Base-by-base conservation (phyloP, 2,329 filamentous ascomycete species). In the Aspergillus cejpii region DNA sequence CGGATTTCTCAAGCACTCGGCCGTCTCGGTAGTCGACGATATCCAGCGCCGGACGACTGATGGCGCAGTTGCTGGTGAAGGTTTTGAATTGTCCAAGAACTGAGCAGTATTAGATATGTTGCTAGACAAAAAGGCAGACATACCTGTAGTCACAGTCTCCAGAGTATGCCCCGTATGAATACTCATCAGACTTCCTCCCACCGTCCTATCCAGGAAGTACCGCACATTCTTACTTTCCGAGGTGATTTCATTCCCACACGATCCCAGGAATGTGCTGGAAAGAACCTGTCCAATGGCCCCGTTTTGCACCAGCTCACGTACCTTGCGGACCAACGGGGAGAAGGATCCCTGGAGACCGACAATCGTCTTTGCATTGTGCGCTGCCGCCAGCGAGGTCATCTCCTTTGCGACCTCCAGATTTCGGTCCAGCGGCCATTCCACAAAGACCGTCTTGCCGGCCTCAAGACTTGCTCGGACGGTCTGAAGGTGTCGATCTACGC, bases 401-500 rank as follows among this genome's bases (percentile, higher is more conserved):
- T 74, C 70, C 12, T 56, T 52, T 0, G 70, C 74, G 1, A 70
- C 61, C 2, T 54, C 44, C 0, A 62, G 57, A 42, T 74, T 70
- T 11, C 73, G 61, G 0, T 74, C 75, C 0, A 82, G 63, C 5
- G 77, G 79, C 76, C 79, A 83, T 61, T 83, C 79, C 0, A 79
- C 68, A 45, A 67, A 83, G 0, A 77, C 68, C 0, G 63, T 54
- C 56, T 81, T 80, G 0, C 77, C 78, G 0, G 75, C 73, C 11
- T 64, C 62, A 1, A 80, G 50, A 12, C 71, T 74, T 0, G 78
- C 74, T 8, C 67, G 61, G 0, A 70, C 63, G 1, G 70, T 71
- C 2, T 61, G 45, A 36, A 71, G 66, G 49, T 83, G 79, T 1
- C 68, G 68, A 45, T 80, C 76, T 0, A 79, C 77, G 3, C 76